These are phyloP conservation scores for Eutreptiella sp. DNA, from an alignment of 208 protist species.

Conservation along the genomic window DNA sequence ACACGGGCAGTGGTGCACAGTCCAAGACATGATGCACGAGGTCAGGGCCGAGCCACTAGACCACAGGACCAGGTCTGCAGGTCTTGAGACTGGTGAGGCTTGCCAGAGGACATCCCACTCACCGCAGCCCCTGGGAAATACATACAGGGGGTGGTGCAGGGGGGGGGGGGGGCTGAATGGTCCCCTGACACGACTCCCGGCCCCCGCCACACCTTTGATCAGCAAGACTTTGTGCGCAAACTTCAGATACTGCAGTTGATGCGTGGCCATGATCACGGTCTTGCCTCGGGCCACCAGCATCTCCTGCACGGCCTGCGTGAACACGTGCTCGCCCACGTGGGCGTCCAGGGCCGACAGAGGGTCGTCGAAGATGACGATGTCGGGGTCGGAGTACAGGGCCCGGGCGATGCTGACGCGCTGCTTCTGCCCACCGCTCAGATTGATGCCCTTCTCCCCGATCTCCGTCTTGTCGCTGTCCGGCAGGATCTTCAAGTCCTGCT, in stretches of 20 bases:
- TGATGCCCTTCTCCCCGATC: conserved; percentile 37
- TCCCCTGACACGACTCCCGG: no score
- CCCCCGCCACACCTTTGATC: conserved; percentile 28
- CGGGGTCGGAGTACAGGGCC: conserved; percentile 26
- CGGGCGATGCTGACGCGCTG: conserved; percentile 29
- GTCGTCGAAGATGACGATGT: conserved; percentile 39
- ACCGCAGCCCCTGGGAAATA: no score
- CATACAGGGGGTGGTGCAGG: no score
- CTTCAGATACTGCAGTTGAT: conserved; percentile 35
- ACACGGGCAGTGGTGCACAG: no score
- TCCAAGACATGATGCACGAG: no score
- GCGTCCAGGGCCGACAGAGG: conserved; percentile 33
- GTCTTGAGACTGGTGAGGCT: no score
- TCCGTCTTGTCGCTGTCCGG: conserved; percentile 44
- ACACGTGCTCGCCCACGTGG: conserved; percentile 34
- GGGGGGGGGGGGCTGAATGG: no score
- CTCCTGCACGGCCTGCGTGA: conserved; percentile 7
- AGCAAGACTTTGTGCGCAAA: conserved; percentile 24
- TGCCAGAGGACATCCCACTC: no score
- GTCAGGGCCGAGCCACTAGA: no score
- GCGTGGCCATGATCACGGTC: conserved; percentile 31
- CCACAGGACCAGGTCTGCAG: no score
- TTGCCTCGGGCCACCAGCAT: conserved; percentile 24
- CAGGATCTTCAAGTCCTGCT: conserved; percentile 41
- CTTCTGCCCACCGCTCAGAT: conserved; percentile 35